These are phyloP conservation scores for Penicillium sp. DNA, from an alignment of 2,329 filamentous ascomycete species.

Conservation along the genomic window DNA sequence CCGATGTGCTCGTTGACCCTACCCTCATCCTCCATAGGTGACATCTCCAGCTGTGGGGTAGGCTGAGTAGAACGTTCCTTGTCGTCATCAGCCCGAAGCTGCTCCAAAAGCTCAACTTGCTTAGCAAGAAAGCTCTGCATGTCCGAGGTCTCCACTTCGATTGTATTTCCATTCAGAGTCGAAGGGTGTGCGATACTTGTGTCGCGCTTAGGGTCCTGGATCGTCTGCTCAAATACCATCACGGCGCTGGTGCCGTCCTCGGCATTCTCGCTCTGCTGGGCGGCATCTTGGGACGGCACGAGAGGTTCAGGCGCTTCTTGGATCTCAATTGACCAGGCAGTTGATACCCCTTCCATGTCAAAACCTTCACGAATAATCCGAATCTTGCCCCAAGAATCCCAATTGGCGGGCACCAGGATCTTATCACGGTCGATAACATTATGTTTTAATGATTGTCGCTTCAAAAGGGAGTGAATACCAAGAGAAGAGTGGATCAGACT, in stretches of 20 bases:
- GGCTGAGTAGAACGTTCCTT: slow-evolving; percentile 44
- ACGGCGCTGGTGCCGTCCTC: slow-evolving; percentile 63
- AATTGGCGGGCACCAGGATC: slow-evolving; percentile 92
- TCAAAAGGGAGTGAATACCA: slow-evolving; percentile 80
- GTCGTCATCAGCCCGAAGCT: slow-evolving; percentile 60
- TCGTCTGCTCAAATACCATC: slow-evolving; percentile 75
- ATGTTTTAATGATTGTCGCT: slow-evolving; percentile 77
- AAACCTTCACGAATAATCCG: slow-evolving; percentile 88
- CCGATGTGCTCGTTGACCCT: slow-evolving; percentile 79
- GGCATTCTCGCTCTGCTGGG: slow-evolving; percentile 27
- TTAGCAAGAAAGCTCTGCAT: slow-evolving; percentile 75
- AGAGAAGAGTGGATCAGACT: slow-evolving; percentile 82
- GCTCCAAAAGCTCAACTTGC: slow-evolving; percentile 77
- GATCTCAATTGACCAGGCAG: slow-evolving; percentile 84
- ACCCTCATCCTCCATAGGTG: slow-evolving; percentile 43
- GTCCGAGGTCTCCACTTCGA: slow-evolving; percentile 70
- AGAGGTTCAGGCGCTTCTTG: slow-evolving; percentile 55
- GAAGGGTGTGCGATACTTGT: slow-evolving; percentile 59
- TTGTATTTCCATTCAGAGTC: slow-evolving; percentile 46
- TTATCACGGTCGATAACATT: slow-evolving; percentile 94
- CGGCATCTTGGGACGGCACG: slow-evolving; percentile 30
- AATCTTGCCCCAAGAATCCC: slow-evolving; percentile 99
- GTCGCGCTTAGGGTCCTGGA: slow-evolving; percentile 72
- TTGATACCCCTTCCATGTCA: slow-evolving; percentile 83
- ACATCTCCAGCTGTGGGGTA: slow-evolving; percentile 41